Conservation (phyloP, 306 rosid species). For the Arachis stenosperma region DNA sequence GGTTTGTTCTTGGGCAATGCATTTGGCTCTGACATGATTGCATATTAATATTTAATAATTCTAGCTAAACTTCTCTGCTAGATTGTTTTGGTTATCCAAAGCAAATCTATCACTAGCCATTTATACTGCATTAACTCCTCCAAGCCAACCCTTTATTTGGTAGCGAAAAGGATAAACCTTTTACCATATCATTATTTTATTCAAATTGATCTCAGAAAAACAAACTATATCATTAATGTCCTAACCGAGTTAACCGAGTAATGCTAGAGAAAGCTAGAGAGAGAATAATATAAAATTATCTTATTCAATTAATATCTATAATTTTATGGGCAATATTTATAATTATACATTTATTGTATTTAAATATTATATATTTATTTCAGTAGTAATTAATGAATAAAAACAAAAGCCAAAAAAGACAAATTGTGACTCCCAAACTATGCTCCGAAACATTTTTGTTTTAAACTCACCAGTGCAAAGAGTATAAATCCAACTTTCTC, state of each 20-base stretch:
- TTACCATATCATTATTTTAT: neutral
- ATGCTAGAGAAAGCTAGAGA: no score
- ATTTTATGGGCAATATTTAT: no score
- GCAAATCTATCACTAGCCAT: neutral
- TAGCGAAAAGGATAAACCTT: no score
- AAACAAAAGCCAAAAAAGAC: no score
- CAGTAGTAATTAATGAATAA: no score
- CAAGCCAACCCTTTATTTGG: neutral
- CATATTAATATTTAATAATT: neutral
- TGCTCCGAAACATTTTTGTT: neutral
- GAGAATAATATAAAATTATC: no score
- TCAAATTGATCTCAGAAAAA: neutral
- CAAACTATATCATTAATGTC: neutral
- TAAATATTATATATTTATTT: no score
- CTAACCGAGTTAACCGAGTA: neutral
- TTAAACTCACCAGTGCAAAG: neutral
- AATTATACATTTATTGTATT: no score
- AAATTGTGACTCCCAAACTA: no score
- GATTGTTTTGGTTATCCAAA: conserved; percentile 4
- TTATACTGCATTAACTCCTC: conserved; percentile 5
- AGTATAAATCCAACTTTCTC: neutral
- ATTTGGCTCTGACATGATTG: conserved; percentile 2
- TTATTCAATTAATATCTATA: no score
- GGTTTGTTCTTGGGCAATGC: conserved; percentile 5
- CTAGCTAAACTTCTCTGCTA: conserved; percentile 1